These are phyloP conservation scores for Dothiorella sarmentorum DNA, from an alignment of 2,329 filamentous ascomycete genomes.

Conservation along the genomic window DNA sequence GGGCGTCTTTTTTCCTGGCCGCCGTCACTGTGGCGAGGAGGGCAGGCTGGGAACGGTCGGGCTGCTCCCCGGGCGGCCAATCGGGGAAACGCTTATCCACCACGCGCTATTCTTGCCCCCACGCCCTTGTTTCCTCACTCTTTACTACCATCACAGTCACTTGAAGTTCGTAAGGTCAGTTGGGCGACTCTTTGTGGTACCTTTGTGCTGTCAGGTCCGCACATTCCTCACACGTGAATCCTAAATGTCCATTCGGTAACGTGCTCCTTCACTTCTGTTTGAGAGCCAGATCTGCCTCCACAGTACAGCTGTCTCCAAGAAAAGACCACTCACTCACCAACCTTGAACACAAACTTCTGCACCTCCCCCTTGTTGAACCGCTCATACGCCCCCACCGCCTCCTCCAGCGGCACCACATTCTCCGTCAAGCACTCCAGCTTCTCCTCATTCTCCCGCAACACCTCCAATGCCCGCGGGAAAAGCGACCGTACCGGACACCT, in stretches of 20 bases:
- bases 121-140: not conserved
- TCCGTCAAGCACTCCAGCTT: constrained; percentile 47
- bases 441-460: constrained; percentile 47
- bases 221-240: no score
- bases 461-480: constrained; percentile 45
- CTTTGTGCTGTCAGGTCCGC: no score
- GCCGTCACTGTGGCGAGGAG: constrained; percentile 17
- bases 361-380: constrained; percentile 52
- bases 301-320: no score
- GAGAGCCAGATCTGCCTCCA: not conserved
- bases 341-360: constrained; percentile 52
- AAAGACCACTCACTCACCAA: constrained; percentile 38
- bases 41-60: constrained; percentile 9
- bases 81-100: constrained; percentile 19
- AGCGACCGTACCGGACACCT: constrained; percentile 49
- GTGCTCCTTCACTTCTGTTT: no score
- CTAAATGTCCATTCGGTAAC: no score
- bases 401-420: constrained; percentile 48
- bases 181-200: no score
- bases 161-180: no score
- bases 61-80: constrained; percentile 11
- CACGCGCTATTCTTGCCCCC: not conserved
- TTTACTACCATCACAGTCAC: not conserved
- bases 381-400: constrained; percentile 51
- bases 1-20: constrained; percentile 10